phyloP scores from a whole-genome alignment of 352 stramenopile species.

The Pythium plurisporium region DNA sequence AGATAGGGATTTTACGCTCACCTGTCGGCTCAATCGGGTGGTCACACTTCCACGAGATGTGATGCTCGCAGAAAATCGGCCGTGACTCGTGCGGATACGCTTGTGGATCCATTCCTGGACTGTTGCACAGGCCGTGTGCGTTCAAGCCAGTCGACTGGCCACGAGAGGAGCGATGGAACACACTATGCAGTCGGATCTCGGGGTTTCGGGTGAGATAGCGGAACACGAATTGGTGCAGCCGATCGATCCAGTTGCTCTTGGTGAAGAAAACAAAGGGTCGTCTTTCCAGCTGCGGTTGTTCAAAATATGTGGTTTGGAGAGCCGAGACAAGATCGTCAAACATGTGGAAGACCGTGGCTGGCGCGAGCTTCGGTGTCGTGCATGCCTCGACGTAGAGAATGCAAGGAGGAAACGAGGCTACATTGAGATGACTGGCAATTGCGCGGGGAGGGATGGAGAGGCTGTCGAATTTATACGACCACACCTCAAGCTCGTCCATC shows the following conservation, averaged over 20 bases:
- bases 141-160: neutral
- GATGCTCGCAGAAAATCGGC: neutral
- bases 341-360: slow-evolving; percentile 31
- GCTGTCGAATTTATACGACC: slow-evolving; percentile 23
- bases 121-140: neutral
- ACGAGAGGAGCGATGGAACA: slow-evolving; percentile 1
- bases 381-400: slow-evolving; percentile 25
- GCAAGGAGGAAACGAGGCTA: slow-evolving; percentile 22
- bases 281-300: neutral
- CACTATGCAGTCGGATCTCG: neutral
- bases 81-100: neutral
- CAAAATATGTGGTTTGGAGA: slow-evolving; percentile 12
- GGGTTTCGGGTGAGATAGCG: neutral
- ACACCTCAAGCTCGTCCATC: neutral
- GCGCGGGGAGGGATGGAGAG: slow-evolving; percentile 16
- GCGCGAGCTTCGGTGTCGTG: slow-evolving; percentile 5
- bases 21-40: slow-evolving; percentile 1
- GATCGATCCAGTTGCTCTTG: slow-evolving; percentile 28
- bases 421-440: slow-evolving; percentile 3
- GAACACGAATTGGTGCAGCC: slow-evolving; percentile 30
- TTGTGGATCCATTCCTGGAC: neutral
- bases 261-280: slow-evolving; percentile 17
- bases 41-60: slow-evolving; percentile 1
- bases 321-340: slow-evolving; percentile 28
- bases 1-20: neutral